Evolutionary conservation across 2,329 filamentous ascomycete species (phyloP), one percentile per base, ranked within the genome.

Genomic region (Cordyceps cicadae): DNA sequence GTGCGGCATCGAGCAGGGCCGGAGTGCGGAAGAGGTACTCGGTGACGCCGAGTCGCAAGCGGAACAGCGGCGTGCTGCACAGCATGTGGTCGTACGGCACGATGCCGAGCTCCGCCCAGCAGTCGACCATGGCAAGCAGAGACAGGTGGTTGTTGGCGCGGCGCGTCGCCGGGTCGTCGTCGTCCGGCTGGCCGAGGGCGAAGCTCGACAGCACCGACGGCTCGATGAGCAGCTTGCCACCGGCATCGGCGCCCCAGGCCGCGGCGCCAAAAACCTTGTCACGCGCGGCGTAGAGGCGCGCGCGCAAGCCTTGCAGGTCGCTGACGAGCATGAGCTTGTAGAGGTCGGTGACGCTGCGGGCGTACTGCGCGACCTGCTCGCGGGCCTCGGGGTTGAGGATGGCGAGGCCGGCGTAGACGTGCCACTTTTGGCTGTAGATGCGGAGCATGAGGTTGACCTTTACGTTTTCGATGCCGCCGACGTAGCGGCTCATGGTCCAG

Each of bases 31-130:
- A 99, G 43, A 99, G 81, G 71, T 96, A 93, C 76, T 99, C 94
- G 1, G 92, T 93, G n/a, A 97, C 95, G 61, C 94, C 94, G 39
- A 99, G 83, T 85, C 94, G 97, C 65, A 99, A 85, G 55, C 94
- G 89, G 79, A 99, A 99, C 52, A 97, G 84, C 77, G 94, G 94
- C 45, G 94, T 99, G 59, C 92, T 96, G 78, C 94, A 99, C 67
- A 99, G 95, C 92, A 99, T 99, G 78, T 99, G 95, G 75, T 99
- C 93, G 74, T 99, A 99, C 0, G 94, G 94, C 53, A 95, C 89
- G 68, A 97, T 99, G 39, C 87, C 89, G 51, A 97, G 82, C 66
- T 90, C 90, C 71, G 90, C 94, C 94, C 94, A 99, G 76, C 93
- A 97, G 77, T 99, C 94, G 49, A 97, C 95, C 85, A 99, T 99